Evolutionary conservation across 23 red algal genomes (phyloP), one percentile per base, ranked within the genome.

Genomic region (Cyanidioschyzon merolae): DNA sequence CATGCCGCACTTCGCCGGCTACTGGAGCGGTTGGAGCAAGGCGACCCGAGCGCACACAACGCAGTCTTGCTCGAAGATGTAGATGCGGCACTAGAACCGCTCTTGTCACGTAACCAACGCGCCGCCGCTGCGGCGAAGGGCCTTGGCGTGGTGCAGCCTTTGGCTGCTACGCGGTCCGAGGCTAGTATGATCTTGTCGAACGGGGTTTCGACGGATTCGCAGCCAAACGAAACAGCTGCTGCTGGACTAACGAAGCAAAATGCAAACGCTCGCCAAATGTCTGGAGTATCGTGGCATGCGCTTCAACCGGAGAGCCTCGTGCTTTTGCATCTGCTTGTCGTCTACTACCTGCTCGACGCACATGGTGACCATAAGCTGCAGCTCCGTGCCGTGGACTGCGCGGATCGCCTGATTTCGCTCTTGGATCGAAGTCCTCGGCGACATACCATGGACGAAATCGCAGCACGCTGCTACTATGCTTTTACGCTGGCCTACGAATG

Each of bases 401-500:
- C 85, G 34, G 63, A 45, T 21, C 58, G 68, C 12, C 81, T 98
- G 39, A 83, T 98, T 54, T 76, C 78, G 0, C 79, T 75, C 17
- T 39, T 98, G 27, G 50, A 83, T 12, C 71, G 67, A 32, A 75
- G 79, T 37, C 90, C 90, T 34, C 82, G 88, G 31, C 85, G 94
- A 41, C 63, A 71, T 32, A 91, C 94, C 0, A 79, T 98, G 75
- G 94, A 98, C 79, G 94, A 91, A 40, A 79, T 98, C 37, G 77
- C 79, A 36, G 75, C 94, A 39, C 80, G 94, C 37, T 80, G 80
- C 26, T 98, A 84, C 80, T 98, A 90, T 58, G 90, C 84, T 74
- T 89, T 82, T 38, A 59, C 94, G 0, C 82, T 85, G 38, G 85
- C 94, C 0, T 76, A 91, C 41, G 94, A 98, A 50, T 39, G 86